Percentiles rank a stretch among this genome's conserved stretches.
Conservation (phyloP, 169 alveolate genomes). For the Eimeria necatrix region DNA sequence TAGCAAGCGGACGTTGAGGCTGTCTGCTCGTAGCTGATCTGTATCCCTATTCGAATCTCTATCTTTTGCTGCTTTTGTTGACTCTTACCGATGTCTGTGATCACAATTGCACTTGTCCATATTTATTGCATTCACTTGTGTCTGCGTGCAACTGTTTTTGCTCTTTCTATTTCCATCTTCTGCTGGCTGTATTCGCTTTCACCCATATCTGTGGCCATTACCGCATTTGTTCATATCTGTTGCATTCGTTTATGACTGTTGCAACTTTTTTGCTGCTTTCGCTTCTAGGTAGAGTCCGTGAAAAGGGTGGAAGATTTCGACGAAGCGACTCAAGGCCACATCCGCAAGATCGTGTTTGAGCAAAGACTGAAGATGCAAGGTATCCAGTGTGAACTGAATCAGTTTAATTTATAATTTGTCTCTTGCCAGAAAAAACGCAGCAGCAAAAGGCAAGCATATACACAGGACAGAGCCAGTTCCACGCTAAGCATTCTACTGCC, state of each 20-base stretch:
- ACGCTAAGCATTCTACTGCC: no score
- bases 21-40: no score
- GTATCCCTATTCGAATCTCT: no score
- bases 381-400: neutral
- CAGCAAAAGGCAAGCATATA: no score
- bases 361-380: conserved; percentile 91
- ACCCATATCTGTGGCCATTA: neutral
- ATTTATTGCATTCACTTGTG: neutral
- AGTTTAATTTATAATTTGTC: no score
- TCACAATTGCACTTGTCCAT: neutral
- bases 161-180: neutral
- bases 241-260: neutral
- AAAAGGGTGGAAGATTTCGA: conserved; percentile 76
- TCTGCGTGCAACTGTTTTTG: neutral
- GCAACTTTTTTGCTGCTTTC: neutral
- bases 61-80: no score
- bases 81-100: no score
- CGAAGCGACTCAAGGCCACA: conserved; percentile 79
- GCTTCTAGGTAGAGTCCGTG: conserved; percentile 59
- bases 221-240: neutral
- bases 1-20: no score
- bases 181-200: neutral
- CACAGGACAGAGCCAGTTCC: no score
- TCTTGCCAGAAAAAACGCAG: neutral
- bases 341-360: conserved; percentile 90